These are phyloP conservation scores for Globisporangium solare DNA, from an alignment of 352 stramenopile species.

Conservation along the genomic window DNA sequence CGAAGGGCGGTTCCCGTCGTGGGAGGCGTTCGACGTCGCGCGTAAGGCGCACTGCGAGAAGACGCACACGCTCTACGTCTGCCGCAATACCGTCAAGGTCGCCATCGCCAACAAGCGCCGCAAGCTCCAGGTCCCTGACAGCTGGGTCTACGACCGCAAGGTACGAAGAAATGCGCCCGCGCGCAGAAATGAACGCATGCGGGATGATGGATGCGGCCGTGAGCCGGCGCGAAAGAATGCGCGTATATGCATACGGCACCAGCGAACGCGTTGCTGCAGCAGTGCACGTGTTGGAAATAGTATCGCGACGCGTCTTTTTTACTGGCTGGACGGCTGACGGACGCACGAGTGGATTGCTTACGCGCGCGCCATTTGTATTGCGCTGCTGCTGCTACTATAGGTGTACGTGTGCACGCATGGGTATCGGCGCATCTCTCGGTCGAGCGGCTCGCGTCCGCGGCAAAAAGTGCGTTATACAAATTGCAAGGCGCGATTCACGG, in stretches of 20 bases:
- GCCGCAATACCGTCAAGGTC: constrained; percentile 73
- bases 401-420: constrained; percentile 75
- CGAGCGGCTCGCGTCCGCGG: constrained; percentile 47
- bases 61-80: constrained; percentile 79
- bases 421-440: constrained; percentile 64
- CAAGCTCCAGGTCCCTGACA: constrained; percentile 56
- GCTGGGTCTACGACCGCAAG: constrained; percentile 71
- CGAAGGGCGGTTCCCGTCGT: constrained; percentile 65
- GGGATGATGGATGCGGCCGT: too few species aligned
- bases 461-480: constrained; percentile 69
- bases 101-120: constrained; percentile 66
- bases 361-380: neutral
- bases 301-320: constrained; percentile 1
- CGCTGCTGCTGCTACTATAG: too few species aligned
- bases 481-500: constrained; percentile 65
- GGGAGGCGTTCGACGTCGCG: constrained; percentile 67
- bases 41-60: constrained; percentile 67
- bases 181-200: too few species aligned
- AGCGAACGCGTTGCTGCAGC: too few species aligned
- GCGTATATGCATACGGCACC: too few species aligned
- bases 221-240: too few species aligned
- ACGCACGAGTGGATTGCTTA: neutral
- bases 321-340: too few species aligned
- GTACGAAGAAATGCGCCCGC: constrained; percentile 12
- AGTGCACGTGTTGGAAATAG: neutral